phyloP scores from a whole-genome alignment of 2,329 filamentous ascomycete genomes.

The Claviceps sorghi region DNA sequence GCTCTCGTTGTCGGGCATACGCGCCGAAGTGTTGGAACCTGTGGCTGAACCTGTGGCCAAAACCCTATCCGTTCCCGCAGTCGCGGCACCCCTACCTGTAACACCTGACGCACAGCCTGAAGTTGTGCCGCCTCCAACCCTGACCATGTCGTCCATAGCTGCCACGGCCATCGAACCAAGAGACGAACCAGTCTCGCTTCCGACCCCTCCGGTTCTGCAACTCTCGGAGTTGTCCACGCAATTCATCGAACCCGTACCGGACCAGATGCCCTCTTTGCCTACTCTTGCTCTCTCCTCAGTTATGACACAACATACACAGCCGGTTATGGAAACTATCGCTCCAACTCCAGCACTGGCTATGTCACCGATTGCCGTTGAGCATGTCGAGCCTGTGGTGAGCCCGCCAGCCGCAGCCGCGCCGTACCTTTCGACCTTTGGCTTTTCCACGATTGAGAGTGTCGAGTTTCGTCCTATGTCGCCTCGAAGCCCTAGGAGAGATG shows the following conservation, averaged over 20 bases:
- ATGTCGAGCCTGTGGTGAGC: conserved; percentile 21
- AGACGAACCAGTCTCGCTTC: conserved; percentile 14
- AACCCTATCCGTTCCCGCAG: conserved; percentile 7
- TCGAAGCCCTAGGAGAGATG: conserved; percentile 39
- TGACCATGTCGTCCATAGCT: conserved; percentile 18
- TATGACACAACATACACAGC: conserved; percentile 17
- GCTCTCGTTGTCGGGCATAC: conserved; percentile 15
- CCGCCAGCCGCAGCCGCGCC: conserved; percentile 14
- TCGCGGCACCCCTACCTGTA: conserved; percentile 1
- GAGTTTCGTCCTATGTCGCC: conserved; percentile 31
- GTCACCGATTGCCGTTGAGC: conserved; percentile 22
- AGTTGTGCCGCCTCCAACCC: conserved; percentile 6
- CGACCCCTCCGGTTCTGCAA: conserved; percentile 13
- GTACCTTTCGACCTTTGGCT: conserved; percentile 20
- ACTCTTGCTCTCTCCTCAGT: conserved; percentile 18
- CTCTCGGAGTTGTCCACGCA: conserved; percentile 22
- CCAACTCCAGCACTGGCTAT: conserved; percentile 18
- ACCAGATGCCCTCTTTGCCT: conserved; percentile 12
- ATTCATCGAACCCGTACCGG: conserved; percentile 22
- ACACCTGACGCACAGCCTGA: background rate
- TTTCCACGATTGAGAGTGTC: conserved; percentile 31
- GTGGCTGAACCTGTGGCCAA: conserved; percentile 15
- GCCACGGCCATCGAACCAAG: conserved; percentile 20
- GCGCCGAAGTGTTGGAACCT: conserved; percentile 13
- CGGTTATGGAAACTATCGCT: conserved; percentile 10